These are phyloP conservation scores for Pinus tabuliformis DNA, from an alignment of 75 land plant species.

Conservation along the genomic window DNA sequence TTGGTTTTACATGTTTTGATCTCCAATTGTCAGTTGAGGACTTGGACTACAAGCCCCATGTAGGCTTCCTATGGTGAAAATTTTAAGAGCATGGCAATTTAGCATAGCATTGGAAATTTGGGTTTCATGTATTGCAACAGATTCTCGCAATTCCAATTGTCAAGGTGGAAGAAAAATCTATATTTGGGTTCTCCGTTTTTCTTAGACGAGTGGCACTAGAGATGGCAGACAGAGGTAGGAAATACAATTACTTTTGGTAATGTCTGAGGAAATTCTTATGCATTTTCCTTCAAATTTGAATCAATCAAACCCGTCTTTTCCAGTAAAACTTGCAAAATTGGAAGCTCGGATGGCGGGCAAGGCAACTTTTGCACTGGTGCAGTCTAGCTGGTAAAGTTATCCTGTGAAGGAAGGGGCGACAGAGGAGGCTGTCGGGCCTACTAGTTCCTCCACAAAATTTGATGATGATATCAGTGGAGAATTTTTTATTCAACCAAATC, in stretches of 20 bases:
- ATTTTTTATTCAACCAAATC: no score
- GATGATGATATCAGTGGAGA: background rate
- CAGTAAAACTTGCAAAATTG: slow-evolving; percentile 56
- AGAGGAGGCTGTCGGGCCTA: no score
- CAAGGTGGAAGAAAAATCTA: background rate
- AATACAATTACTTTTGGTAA: slow-evolving; percentile 11
- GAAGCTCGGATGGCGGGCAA: no score
- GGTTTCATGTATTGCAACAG: background rate
- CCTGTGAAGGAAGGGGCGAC: no score
- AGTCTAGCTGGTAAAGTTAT: no score
- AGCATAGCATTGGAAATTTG: background rate
- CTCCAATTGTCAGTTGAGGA: no score
- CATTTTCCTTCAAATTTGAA: slow-evolving; percentile 82
- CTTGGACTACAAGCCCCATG: no score
- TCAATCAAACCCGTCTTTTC: slow-evolving; percentile 66
- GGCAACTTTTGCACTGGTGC: no score
- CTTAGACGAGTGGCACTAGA: background rate
- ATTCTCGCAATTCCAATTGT: background rate
- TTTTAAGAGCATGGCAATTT: background rate
- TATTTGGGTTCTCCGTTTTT: background rate
- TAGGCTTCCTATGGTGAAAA: background rate
- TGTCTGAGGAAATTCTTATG: slow-evolving; percentile 76
- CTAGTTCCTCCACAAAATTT: no score
- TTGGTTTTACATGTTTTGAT: no score
- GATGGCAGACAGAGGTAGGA: background rate